Base-by-base conservation (phyloP, 805 yeast species). In the Candida arabinofermentans region DNA sequence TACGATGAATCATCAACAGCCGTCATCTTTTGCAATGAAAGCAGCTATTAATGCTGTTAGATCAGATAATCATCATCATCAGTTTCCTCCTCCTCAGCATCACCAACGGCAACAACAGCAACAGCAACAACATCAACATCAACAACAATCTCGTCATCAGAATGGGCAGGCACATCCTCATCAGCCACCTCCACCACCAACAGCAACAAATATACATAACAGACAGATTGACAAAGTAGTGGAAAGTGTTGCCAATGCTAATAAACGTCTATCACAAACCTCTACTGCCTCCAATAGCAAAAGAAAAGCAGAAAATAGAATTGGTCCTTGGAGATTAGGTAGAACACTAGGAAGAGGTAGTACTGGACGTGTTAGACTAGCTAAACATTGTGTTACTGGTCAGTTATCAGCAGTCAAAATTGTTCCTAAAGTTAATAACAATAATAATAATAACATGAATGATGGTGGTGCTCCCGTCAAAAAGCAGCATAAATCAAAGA, bases 241-340 rank as follows among this genome's bases (percentile, higher is more conserved):
- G 3, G 65, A 59, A 34, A 55, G 64, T 26, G 67, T 65, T 5
- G 65, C 64, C 12, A 60, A 61, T 41, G 69, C 69, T 18, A 61
- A 59, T 16, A 65, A 65, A 40, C 42, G 70, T 37, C 54, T 65
- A 8, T 61, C 66, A 5, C 61, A 59, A 57, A 53, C 81, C 58
- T 63, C 81, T 65, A 58, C 64, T 5, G 50, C 50, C 12, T 61
- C 66, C 4, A 47, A 53, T 24, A 54, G 57, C 33, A 65, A 65
- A 47, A 44, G 67, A 13, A 64, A 62, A 40, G 61, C 65, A 3
- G 68, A 65, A 44, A 65, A 65, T 44, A 53, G 57, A 45, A 83
- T 86, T 19, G 95, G 95, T 1, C 95, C 95, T 13, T 86, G 95
- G 95, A 75, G 75, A 50, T 67, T 86, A 40, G 93, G 93, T 16